These are phyloP conservation scores for Phialophora macrospora DNA, from an alignment of 2,329 filamentous ascomycete genomes.

Conservation along the genomic window DNA sequence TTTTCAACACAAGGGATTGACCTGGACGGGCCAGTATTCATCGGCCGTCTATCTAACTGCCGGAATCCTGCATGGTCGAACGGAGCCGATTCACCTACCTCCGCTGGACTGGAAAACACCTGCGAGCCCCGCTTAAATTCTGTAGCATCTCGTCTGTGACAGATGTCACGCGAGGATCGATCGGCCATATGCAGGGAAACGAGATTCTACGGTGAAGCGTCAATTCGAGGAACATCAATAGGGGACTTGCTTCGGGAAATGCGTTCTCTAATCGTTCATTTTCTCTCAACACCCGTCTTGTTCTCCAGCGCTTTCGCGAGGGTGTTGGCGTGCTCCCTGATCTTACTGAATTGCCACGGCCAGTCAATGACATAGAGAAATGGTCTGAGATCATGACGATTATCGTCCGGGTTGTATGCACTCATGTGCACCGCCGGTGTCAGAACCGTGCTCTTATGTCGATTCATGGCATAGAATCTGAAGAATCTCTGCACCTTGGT, in stretches of 20 bases:
- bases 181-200: not conserved
- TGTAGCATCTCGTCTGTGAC: not conserved
- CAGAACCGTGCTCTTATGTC: constrained; percentile 67
- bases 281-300: not conserved
- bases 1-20: not conserved
- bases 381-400: constrained; percentile 62
- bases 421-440: constrained; percentile 62
- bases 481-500: constrained; percentile 19
- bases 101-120: not conserved
- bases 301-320: not conserved
- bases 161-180: not conserved
- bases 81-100: not conserved
- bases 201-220: not conserved
- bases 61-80: not conserved
- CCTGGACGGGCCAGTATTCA: not conserved
- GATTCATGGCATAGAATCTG: constrained; percentile 61
- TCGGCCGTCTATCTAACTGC: too few species aligned
- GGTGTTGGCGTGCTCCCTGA: constrained; percentile 9
- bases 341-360: constrained; percentile 14
- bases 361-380: constrained; percentile 52
- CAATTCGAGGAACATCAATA: not conserved
- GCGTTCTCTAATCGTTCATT: not conserved
- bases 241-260: not conserved
- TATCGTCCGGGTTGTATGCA: constrained; percentile 55
- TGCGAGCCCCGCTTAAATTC: not conserved